A percentile compares a stretch with the other conserved stretches of the same genome.
Conservation (phyloP, 306 rosid genomes). For the Nissolia schottii region DNA sequence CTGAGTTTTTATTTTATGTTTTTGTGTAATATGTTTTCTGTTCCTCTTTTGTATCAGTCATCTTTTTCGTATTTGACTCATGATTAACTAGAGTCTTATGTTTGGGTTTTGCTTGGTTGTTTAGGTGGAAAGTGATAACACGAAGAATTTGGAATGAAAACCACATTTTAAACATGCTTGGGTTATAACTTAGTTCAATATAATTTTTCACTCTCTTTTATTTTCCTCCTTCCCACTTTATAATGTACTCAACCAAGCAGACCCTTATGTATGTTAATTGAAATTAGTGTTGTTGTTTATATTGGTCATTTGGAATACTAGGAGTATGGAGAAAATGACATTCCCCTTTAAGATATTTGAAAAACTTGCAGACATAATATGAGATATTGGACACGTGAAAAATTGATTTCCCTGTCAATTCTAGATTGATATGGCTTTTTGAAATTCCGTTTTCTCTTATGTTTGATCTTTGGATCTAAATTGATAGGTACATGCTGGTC, state of each 20-base stretch:
- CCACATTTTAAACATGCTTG: background rate
- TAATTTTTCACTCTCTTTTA: background rate
- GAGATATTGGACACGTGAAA: background rate
- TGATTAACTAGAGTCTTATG: background rate
- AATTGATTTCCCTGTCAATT: constrained; percentile 1
- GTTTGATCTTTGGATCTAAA: background rate
- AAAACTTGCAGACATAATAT: background rate
- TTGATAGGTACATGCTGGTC: background rate
- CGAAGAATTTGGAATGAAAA: background rate
- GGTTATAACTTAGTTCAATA: background rate
- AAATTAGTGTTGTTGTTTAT: background rate
- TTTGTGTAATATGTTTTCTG: background rate
- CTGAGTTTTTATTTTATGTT: background rate
- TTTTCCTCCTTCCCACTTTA: background rate
- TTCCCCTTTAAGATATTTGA: background rate
- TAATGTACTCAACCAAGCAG: background rate
- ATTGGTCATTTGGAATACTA: background rate
- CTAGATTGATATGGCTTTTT: background rate
- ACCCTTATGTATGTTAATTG: background rate
- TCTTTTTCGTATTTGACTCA: background rate
- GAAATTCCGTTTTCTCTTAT: background rate
- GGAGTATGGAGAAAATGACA: background rate
- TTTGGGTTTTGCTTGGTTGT: constrained; percentile 1
- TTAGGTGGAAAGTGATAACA: background rate
- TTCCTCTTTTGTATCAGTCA: background rate